Base-by-base conservation (phyloP, 2,329 filamentous ascomycete genomes). In the Diaporthe sp. region DNA sequence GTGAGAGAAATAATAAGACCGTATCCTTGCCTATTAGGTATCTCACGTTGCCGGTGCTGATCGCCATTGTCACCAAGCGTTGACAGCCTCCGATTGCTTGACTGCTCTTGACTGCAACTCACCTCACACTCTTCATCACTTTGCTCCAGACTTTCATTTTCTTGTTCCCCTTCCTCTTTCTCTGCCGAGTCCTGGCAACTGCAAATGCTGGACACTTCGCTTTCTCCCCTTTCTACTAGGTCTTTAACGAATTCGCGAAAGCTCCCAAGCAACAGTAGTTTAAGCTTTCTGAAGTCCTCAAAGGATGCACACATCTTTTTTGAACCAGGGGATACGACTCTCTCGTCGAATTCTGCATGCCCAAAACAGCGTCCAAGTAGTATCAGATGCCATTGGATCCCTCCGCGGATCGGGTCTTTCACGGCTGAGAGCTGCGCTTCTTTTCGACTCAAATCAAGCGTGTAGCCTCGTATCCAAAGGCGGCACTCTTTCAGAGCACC, bases 281-380 rank as follows among this genome's bases (percentile, higher is more conserved):
- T 55, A 4, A 55, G 15, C 6, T 4, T 7, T 33, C 2, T 10
- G 52, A 55, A 12, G 52, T 55, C 52, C 5, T 55, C 15, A 2
- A 5, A 9, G 6, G 15, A 19, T 28, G 25, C 13, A 30, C 1
- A 19, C 3, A 2, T 3, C 12, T 54, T 30, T 2, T 0, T 1
- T 0, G 15, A 4, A 55, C 17, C 15, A 4, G 17, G 0, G 3
- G 9, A 28, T 19, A 25, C 28, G 6, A 15, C 2, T 19, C 33
- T 1, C 25, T 15, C 30, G 25, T 33, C 52, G 15, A 55, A 10
- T 4, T 0, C 1, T 3, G 33, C 9, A 19, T 55, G 52, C 25
- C 52, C 52, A 55, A 55, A 55, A 33, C 52, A 55, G 7, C 15
- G 0, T 19, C 52, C 15, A 9, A 19, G 7, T 10, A 55, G 25